A percentile compares a stretch with the other conserved stretches of the same genome.
Conservation (phyloP, 2,329 filamentous ascomycete genomes). For the Coniochaeta prunicola region DNA sequence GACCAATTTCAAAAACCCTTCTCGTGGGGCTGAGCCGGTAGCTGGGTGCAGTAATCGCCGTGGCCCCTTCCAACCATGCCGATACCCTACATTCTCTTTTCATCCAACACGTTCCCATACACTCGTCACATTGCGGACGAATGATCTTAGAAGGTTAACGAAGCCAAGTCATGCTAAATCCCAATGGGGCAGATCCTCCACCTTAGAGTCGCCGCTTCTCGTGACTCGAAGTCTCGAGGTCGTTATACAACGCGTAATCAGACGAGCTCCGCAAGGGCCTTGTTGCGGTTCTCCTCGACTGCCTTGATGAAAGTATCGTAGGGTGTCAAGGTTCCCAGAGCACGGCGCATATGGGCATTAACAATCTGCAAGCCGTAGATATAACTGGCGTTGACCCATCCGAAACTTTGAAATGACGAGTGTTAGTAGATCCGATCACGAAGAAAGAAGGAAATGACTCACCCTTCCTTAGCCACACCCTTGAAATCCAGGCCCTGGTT, state of each 20-base stretch:
- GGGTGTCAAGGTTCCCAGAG: slow-evolving; percentile 78
- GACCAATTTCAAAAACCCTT: neutral
- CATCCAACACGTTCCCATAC: neutral
- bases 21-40: neutral
- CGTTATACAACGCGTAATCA: slow-evolving; percentile 8
- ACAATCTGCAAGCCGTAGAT: slow-evolving; percentile 87
- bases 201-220: neutral
- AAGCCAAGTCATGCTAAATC: neutral
- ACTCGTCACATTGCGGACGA: neutral
- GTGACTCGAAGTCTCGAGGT: neutral
- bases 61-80: neutral
- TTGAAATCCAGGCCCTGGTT: slow-evolving; percentile 96
- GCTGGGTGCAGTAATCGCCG: neutral
- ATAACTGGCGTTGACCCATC: slow-evolving; percentile 98
- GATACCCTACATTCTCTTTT: neutral
- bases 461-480: slow-evolving; percentile 94
- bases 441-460: slow-evolving; percentile 32
- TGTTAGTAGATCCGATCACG: slow-evolving; percentile 17
- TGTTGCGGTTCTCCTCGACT: slow-evolving; percentile 45
- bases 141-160: neutral
- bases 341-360: slow-evolving; percentile 81
- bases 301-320: slow-evolving; percentile 78
- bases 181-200: neutral
- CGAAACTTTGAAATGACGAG: slow-evolving; percentile 52
- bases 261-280: slow-evolving; percentile 39